Evolutionary conservation across 257 asterid genomes (phyloP).

Genomic region (Cinchona pubescens): DNA sequence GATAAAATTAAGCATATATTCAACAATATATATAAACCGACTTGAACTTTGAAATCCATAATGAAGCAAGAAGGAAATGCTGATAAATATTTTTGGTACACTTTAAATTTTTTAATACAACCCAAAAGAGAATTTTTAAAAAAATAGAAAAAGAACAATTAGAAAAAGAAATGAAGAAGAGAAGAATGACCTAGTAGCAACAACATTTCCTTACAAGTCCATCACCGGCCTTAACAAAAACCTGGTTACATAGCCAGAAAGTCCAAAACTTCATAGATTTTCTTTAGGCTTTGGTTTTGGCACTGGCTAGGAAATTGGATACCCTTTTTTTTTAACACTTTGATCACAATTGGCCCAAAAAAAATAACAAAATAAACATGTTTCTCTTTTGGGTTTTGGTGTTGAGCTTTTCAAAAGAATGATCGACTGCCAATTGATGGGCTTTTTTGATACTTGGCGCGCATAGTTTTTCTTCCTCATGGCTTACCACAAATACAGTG

Average conservation of each 20-base stretch:
- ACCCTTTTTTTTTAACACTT: neutral
- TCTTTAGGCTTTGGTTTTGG: neutral
- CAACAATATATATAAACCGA: neutral
- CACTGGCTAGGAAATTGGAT: neutral
- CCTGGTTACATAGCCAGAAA: neutral
- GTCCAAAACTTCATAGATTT: neutral
- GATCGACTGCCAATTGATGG: slow-evolving; percentile 52
- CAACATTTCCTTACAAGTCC: neutral
- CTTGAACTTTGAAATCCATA: slow-evolving; percentile 1
- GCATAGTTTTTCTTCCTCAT: slow-evolving; percentile 24
- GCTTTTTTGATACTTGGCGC: slow-evolving; percentile 36
- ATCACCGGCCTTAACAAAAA: neutral
- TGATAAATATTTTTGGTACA: neutral
- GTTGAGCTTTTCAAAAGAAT: slow-evolving; percentile 31
- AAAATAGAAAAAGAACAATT: neutral
- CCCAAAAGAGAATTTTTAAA: neutral
- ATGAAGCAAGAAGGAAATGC: slow-evolving; percentile 6
- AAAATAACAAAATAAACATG: neutral
- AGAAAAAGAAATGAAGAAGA: neutral
- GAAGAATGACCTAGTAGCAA: neutral
- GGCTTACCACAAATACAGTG: slow-evolving; percentile 92
- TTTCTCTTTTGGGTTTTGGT: neutral
- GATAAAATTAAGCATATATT: neutral
- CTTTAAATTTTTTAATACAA: neutral
- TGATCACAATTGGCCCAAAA: neutral